A percentile compares a stretch with the other conserved stretches of the same genome.
These are phyloP conservation scores for Cercis canadensis DNA, from an alignment of 306 rosid genomes.

Conservation along the genomic window DNA sequence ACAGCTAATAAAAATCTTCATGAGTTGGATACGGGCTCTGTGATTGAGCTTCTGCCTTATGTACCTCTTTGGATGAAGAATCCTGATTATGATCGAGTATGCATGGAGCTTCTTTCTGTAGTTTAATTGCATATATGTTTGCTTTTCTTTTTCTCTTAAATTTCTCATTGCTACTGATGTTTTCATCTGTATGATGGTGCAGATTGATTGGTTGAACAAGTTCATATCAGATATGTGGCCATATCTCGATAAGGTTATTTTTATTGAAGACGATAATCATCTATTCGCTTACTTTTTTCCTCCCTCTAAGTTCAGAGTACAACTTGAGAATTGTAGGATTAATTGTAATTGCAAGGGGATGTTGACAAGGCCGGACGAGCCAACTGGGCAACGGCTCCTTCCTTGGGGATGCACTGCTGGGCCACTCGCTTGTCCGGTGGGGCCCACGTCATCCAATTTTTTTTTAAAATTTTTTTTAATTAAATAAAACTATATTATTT, in stretches of 20 bases:
- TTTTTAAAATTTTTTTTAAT: too few relatives aligned
- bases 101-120: not conserved
- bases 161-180: not conserved
- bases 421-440: too few relatives aligned
- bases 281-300: not conserved
- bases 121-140: not conserved
- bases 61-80: conserved; percentile 45
- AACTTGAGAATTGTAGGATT: too few relatives aligned
- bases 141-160: not conserved
- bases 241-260: conserved; percentile 42
- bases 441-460: too few relatives aligned
- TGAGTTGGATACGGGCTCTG: conserved; percentile 30
- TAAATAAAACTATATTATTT: too few relatives aligned
- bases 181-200: conserved; percentile 7
- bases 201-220: conserved; percentile 50
- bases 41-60: conserved; percentile 37
- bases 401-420: too few relatives aligned
- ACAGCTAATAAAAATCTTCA: conserved; percentile 16
- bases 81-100: conserved; percentile 44
- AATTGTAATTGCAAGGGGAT: too few relatives aligned
- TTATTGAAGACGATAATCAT: not conserved
- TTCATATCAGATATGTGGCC: conserved; percentile 42
- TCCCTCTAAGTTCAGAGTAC: too few relatives aligned
- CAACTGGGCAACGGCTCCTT: too few relatives aligned
- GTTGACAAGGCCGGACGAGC: too few relatives aligned